Evolutionary conservation across 495 filamentous ascomycete genomes (phyloP), one percentile per base, ranked within the genome.

Genomic region (Neurospora sp.): DNA sequence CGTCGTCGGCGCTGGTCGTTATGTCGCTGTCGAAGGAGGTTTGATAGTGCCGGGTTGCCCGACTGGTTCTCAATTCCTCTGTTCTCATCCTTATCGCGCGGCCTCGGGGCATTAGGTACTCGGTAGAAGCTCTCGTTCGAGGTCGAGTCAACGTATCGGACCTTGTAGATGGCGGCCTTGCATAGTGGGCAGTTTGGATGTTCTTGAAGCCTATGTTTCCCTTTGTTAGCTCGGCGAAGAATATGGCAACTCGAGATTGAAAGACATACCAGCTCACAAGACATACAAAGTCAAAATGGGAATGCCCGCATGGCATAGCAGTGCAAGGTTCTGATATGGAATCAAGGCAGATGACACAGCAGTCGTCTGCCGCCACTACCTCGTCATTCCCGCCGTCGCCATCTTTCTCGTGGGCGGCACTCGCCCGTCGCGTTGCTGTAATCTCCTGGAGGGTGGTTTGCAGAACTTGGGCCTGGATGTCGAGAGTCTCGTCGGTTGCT

Each of bases 221-320:
- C 7, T 35, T 14, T 37, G 53, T 65, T 35, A 65, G 27, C 53
- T 0, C 27, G 2, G 14, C 27, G 6, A 65, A 65, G 27, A 7
- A 35, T 37, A 65, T 18, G 3, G 27, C 2, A 65, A 4, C 12
- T 37, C 7, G 53, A 9, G 0, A 65, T 9, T 12, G 27, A 9
- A 18, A 35, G 11, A 65, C 53, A 31, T 31, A 65, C 94, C 94
- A 97, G 82, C 88, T 94, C 22, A 92, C 79, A 11, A 97, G 87
- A 77, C 94, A 97, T 14, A 94, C 76, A 79, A 93, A 94, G 82
- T 97, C 93, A 79, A 96, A 97, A 76, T 88, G 89, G 68, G 86
- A 80, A 84, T 97, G 94, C 22, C 86, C 85, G 86, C 94, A 97
- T 20, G 93, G 93, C 44, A 86, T 82, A 5, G 92, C 89, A 20